These are phyloP conservation scores for Auriscalpium vulgare DNA, from an alignment of 768 basidiomycete genomes.

Conservation along the genomic window DNA sequence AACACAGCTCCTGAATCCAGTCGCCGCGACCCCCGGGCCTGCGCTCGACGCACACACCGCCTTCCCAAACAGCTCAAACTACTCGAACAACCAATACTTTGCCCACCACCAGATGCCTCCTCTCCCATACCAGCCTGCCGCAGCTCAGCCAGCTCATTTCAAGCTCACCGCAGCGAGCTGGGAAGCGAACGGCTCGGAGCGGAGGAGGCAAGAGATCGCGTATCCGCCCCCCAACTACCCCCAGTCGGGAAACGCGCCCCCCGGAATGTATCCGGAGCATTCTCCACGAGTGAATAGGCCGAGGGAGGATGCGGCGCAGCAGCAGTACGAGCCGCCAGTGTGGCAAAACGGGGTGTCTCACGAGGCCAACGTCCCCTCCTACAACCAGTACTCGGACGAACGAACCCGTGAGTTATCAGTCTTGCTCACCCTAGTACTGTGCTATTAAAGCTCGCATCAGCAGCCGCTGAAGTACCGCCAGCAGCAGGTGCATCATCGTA, in stretches of 20 bases:
- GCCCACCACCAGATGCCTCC: conserved; percentile 13
- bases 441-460: background rate
- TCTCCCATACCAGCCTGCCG: conserved; percentile 5
- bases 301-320: conserved; percentile 16
- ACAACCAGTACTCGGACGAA: conserved; percentile 48
- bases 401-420: conserved; percentile 38
- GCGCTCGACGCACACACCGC: conserved; percentile 20
- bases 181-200: conserved; percentile 26
- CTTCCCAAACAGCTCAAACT: conserved; percentile 3
- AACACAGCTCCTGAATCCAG: conserved; percentile 43
- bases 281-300: conserved; percentile 8
- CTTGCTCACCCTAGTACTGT: background rate
- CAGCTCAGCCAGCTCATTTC: conserved; percentile 25
- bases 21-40: conserved; percentile 27
- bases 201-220: conserved; percentile 1
- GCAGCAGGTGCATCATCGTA: conserved; percentile 4
- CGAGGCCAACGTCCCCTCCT: conserved; percentile 25
- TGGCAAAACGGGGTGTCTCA: conserved; percentile 28
- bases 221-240: conserved; percentile 5
- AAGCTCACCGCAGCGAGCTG: conserved; percentile 59
- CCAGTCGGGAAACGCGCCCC: conserved; percentile 6
- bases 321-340: conserved; percentile 18
- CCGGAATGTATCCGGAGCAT: conserved; percentile 20
- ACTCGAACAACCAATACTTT: conserved; percentile 7
- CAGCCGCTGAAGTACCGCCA: background rate